These are phyloP conservation scores for Mycena indigotica DNA, from an alignment of 768 basidiomycete species.

Conservation along the genomic window DNA sequence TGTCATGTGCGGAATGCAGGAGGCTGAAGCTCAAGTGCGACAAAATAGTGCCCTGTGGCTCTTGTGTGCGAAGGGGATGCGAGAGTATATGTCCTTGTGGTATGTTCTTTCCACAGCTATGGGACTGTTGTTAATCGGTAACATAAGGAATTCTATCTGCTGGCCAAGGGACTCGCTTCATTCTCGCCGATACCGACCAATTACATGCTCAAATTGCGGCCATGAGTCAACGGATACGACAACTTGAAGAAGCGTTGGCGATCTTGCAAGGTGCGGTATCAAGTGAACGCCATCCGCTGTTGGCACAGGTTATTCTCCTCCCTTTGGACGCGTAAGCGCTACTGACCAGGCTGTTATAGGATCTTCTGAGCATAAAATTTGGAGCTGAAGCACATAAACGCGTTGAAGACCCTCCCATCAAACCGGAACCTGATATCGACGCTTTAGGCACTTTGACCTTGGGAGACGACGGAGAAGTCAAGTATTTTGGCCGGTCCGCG, in stretches of 20 bases:
- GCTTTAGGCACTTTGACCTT: constrained; percentile 67
- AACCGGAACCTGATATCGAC: constrained; percentile 48
- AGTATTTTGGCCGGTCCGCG: constrained; percentile 66
- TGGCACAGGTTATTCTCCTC: constrained; percentile 33
- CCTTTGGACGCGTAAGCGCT: neutral
- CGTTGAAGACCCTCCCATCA: constrained; percentile 21
- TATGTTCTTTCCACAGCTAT: constrained; percentile 28
- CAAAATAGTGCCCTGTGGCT: constrained; percentile 53
- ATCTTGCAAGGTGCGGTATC: constrained; percentile 61
- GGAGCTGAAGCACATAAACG: constrained; percentile 51
- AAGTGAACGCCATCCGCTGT: constrained; percentile 59
- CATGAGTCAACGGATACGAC: constrained; percentile 69
- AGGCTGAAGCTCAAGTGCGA: constrained; percentile 55
- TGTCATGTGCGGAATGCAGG: constrained; percentile 58
- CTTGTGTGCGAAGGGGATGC: constrained; percentile 58
- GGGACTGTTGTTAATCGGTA: too few relatives aligned
- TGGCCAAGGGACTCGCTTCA: constrained; percentile 60
- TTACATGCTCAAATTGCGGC: constrained; percentile 66
- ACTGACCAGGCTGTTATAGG: too few relatives aligned
- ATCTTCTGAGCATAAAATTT: constrained; percentile 58
- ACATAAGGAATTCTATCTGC: constrained; percentile 41
- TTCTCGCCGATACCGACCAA: constrained; percentile 66
- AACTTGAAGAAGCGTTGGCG: constrained; percentile 68
- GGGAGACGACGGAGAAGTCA: constrained; percentile 59
- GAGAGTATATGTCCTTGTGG: constrained; percentile 67